Base-by-base conservation (phyloP, 2,329 filamentous ascomycete genomes). In the Tothia fuscella region DNA sequence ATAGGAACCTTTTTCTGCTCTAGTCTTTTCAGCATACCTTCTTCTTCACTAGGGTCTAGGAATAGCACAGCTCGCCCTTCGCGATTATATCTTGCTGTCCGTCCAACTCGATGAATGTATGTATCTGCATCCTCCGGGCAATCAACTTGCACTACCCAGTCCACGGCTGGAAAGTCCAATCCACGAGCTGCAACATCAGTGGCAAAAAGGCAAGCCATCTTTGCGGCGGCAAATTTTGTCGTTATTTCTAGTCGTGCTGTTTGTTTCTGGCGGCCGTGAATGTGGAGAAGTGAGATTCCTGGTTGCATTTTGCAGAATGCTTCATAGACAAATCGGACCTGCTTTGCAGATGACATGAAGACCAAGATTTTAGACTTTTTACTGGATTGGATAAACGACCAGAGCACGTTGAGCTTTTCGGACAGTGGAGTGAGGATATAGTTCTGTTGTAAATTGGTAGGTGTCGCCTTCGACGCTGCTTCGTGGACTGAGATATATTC, bases 71-170 rank as follows among this genome's bases (percentile, higher is more conserved):
- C 89, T 29, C 81, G 78, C 6, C 91, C 91, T 41, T 85, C 77
- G 48, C 82, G 81, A 53, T 95, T 81, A 59, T 93, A 96, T 17
- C 89, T 76, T n/a, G 91, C 91, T 14, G 91, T 96, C 22, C 91
- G 77, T 2, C 91, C 91, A 4, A 95, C 89, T 45, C 91, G 78
- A 62, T 98, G 91, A 51, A 98, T 96, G 55, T 98, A 98, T 0
- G 91, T 98, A 54, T 96, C 91, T 3, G 84, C 82, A 58, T 98
- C 89, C 60, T 98, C 91, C 0, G 91, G 91, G 50, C 85, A 93
- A 59, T 98, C 91, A n/a, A 85, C 73, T 57, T 98, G 91, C n/a
- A 98, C 86, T 4, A 98, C 91, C 82, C 91, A 98, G 59, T 98
- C 91, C 0, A 98, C 91, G 3, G 87, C 81, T 0, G 91, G 91